Evolutionary conservation across 768 basidiomycete species (phyloP), one percentile per base, ranked within the genome.

Genomic region (Xerocomellus intermedius): DNA sequence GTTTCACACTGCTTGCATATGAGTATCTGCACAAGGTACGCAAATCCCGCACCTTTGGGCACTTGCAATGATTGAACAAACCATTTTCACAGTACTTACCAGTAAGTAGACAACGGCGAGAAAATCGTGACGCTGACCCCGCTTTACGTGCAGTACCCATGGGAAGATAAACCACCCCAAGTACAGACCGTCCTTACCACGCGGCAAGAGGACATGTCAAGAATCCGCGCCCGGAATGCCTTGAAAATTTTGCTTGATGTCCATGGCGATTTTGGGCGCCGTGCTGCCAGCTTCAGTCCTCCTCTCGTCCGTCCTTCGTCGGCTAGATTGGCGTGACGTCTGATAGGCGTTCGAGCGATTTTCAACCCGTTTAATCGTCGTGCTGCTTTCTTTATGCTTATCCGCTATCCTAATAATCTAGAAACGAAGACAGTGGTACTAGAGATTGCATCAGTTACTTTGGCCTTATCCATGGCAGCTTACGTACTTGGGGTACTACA

Each of bases 191-290:
- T 77, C 51, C 82, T 88, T 53, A 91, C 82, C 8, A 79, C 83
- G 53, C 82, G 82, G 51, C 81, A 82, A 37, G 89, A 91, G 62
- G 96, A 98, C 55, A 79, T 98, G 74, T 83, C 93, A 30, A 85
- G 87, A 68, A 82, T 96, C 41, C 83, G 97, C 51, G 96, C 97
- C 19, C 81, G 96, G 54, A 98, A 98, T 77, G 96, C 94, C 14
- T 82, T 99, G 65, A 94, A 94, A 73, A 93, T 94, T 56, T 72
- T 94, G 58, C 75, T 94, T 67, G 93, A 94, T 64, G 88, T 91
- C 37, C 91, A 92, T 72, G 89, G 90, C n/a, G 90, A 94, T 69
- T 89, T 93, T 74, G 87, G 87, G 24, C 78, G 83, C 47, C 79
- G 82, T 42, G 82, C 79, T 16, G 75, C 77, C 26, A 71, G 57